Percentiles rank a stretch among this genome's conserved stretches.
phyloP scores from a whole-genome alignment of 2,329 filamentous ascomycete genomes.

The Lizonia empirigonia region DNA sequence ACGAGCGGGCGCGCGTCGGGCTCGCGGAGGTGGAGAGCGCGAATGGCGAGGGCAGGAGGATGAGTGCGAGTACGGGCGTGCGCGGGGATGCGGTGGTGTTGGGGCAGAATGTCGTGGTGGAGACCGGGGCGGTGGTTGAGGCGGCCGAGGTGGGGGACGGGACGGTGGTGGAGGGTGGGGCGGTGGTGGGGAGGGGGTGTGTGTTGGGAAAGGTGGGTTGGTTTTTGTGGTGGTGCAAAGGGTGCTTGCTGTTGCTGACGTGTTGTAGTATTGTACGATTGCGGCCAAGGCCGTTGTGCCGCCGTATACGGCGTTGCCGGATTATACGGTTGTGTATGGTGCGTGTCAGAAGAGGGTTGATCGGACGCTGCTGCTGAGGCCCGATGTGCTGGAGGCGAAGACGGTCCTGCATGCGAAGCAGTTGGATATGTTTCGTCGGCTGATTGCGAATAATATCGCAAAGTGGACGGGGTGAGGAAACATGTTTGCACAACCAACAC shows the following conservation, averaged over 20 bases:
- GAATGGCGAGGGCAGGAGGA: conserved; percentile 15
- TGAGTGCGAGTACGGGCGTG: conserved; percentile 18
- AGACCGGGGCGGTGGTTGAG: conserved; percentile 51
- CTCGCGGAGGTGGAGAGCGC: conserved; percentile 19
- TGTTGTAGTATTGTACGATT: conserved; percentile 52
- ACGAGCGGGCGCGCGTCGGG: conserved; percentile 63
- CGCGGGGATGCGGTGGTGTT: conserved; percentile 45
- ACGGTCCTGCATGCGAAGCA: conserved; percentile 43
- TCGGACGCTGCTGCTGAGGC: conserved; percentile 43
- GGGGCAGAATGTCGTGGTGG: conserved; percentile 52
- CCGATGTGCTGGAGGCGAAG: conserved; percentile 37
- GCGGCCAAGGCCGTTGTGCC: conserved; percentile 45
- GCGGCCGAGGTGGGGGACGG: conserved; percentile 47
- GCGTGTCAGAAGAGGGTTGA: conserved; percentile 48
- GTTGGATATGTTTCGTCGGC: conserved; percentile 42
- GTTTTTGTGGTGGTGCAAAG: background rate
- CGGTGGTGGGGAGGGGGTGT: conserved; percentile 40
- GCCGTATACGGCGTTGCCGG: conserved; percentile 48
- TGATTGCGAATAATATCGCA: conserved; percentile 45
- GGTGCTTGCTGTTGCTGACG: conserved; percentile 8
- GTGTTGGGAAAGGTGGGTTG: conserved; percentile 50
- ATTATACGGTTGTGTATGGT: conserved; percentile 55
- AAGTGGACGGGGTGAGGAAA: conserved; percentile 37
- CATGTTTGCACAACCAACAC: background rate
- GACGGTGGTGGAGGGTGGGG: conserved; percentile 41